Conservation (phyloP, 352 stramenopile species). For the Halophytophthora polymorphica region DNA sequence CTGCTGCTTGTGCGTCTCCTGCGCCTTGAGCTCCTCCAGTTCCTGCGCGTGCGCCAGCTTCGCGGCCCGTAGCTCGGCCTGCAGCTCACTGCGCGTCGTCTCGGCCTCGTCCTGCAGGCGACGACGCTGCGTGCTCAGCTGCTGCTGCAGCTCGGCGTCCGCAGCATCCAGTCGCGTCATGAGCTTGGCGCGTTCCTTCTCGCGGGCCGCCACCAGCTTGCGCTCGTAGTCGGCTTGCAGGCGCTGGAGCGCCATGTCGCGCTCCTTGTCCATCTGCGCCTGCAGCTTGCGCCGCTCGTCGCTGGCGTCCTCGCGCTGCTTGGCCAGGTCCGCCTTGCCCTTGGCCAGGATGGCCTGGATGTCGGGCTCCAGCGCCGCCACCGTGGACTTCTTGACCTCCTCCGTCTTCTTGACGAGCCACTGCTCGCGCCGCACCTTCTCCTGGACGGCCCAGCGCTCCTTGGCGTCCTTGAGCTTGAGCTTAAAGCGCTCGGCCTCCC, state of each 20-base stretch:
- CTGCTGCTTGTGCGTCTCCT: slow-evolving; percentile 37
- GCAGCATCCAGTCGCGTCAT: slow-evolving; percentile 69
- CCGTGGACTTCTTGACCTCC: slow-evolving; percentile 83
- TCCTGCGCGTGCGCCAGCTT: slow-evolving; percentile 57
- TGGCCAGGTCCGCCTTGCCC: slow-evolving; percentile 68
- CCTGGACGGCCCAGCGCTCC: slow-evolving; percentile 61
- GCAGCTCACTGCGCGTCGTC: slow-evolving; percentile 51
- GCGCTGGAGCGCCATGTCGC: slow-evolving; percentile 41
- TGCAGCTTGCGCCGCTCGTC: slow-evolving; percentile 62
- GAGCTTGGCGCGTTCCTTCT: slow-evolving; percentile 75
- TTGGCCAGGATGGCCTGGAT: slow-evolving; percentile 80
- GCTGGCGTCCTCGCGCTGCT: slow-evolving; percentile 42
- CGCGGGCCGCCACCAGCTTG: slow-evolving; percentile 62
- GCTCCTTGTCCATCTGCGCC: slow-evolving; percentile 56
- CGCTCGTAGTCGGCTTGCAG: slow-evolving; percentile 71
- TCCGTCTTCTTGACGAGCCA: slow-evolving; percentile 85
- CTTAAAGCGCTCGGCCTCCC: slow-evolving; percentile 63
- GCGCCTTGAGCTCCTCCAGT: slow-evolving; percentile 56
- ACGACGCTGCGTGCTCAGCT: slow-evolving; percentile 64
- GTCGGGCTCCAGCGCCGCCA: slow-evolving; percentile 73
- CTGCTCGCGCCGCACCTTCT: slow-evolving; percentile 69
- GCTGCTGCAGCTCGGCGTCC: slow-evolving; percentile 76
- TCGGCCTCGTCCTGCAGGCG: slow-evolving; percentile 73
- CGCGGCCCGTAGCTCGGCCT: slow-evolving; percentile 40
- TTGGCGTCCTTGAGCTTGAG: slow-evolving; percentile 77